Percentiles rank a stretch among this genome's conserved stretches.
Evolutionary conservation across 345 rosid genomes (phyloP).

Genomic region (Raphanus sativus): DNA sequence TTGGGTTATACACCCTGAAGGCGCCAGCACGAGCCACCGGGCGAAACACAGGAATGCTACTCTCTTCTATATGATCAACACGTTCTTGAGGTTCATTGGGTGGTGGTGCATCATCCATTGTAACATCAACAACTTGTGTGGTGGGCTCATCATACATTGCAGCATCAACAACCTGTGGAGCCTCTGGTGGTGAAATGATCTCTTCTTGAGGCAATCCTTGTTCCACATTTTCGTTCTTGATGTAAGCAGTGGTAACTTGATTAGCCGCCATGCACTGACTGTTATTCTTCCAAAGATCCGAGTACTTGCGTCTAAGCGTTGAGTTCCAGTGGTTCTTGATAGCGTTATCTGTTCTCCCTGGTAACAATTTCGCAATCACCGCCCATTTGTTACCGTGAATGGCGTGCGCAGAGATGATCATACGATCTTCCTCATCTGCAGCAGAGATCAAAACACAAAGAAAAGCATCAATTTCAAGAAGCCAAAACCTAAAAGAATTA

Average conservation of each 20-base stretch:
- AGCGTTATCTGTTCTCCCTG: constrained; percentile 86
- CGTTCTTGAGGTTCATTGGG: constrained; percentile 35
- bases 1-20: constrained; percentile 59
- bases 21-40: constrained; percentile 74
- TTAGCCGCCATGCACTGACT: constrained; percentile 43
- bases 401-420: constrained; percentile 67
- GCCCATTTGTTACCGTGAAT: constrained; percentile 95
- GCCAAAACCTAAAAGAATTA: background rate
- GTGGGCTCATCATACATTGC: constrained; percentile 40
- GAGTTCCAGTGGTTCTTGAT: constrained; percentile 97
- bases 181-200: constrained; percentile 27
- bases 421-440: constrained; percentile 80
- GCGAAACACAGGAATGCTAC: constrained; percentile 33
- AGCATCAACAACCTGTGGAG: constrained; percentile 37
- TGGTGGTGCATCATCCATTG: constrained; percentile 32
- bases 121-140: constrained; percentile 35
- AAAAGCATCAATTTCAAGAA: background rate
- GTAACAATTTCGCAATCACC: constrained; percentile 68
- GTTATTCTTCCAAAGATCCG: constrained; percentile 38
- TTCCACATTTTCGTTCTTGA: constrained; percentile 45
- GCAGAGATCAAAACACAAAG: constrained; percentile 13
- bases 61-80: constrained; percentile 16
- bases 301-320: constrained; percentile 60
- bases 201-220: constrained; percentile 51
- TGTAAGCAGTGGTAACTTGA: constrained; percentile 28